These are phyloP conservation scores for Leucaena leucocephala DNA, from an alignment of 306 rosid species.

Conservation along the genomic window DNA sequence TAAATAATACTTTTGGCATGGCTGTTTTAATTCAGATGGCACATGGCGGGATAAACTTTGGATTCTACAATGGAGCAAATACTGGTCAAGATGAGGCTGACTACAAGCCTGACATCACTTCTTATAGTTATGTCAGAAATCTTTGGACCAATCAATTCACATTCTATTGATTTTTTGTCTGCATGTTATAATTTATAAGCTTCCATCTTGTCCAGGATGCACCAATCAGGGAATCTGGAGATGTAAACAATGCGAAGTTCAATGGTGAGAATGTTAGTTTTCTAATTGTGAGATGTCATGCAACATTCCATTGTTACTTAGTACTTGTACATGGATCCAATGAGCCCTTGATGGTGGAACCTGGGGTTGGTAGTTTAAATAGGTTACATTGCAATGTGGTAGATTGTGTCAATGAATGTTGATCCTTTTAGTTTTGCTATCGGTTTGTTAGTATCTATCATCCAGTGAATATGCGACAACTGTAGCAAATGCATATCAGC, in stretches of 20 bases:
- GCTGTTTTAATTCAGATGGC: conserved; percentile 70
- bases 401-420: neutral
- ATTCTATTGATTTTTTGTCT: conserved; percentile 23
- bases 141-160: conserved; percentile 25
- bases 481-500: neutral
- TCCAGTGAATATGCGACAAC: neutral
- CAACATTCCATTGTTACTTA: conserved; percentile 1
- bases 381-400: neutral
- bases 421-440: neutral
- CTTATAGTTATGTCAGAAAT: conserved; percentile 85
- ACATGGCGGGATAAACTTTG: conserved; percentile 96
- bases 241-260: conserved; percentile 79
- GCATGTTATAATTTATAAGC: conserved; percentile 25
- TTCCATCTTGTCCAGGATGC: conserved; percentile 74
- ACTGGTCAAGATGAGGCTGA: conserved; percentile 63
- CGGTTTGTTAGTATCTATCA: neutral
- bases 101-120: conserved; percentile 88
- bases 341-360: conserved; percentile 1
- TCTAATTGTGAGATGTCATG: conserved; percentile 23
- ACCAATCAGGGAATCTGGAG: conserved; percentile 88
- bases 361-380: neutral
- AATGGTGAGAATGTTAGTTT: conserved; percentile 50
- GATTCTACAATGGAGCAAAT: conserved; percentile 92
- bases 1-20: conserved; percentile 31
- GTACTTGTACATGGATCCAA: conserved; percentile 10